Percentiles rank a stretch among this genome's conserved stretches.
Evolutionary conservation across 768 basidiomycete genomes (phyloP).

Genomic region (Pleurotus tuber-regium): DNA sequence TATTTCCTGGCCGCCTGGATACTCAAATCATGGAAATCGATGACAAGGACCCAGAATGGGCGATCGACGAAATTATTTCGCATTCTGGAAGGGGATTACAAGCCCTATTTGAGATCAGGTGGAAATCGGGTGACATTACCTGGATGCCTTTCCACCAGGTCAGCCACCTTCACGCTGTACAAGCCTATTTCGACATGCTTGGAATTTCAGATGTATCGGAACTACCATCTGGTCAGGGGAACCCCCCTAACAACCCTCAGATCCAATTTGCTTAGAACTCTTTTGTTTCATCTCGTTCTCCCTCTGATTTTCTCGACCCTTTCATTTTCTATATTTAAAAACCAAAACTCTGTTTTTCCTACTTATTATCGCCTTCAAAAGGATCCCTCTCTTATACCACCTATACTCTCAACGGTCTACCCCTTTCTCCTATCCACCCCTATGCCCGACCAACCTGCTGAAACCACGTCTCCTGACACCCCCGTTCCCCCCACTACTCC

Average conservation of each 20-base stretch:
- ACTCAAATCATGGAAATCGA: conserved; percentile 16
- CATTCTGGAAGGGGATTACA: conserved; percentile 19
- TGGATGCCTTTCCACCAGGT: conserved; percentile 30
- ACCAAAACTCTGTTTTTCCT: too few species aligned
- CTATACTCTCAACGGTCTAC: background rate
- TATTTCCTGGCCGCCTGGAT: conserved; percentile 31
- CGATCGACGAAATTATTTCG: conserved; percentile 20
- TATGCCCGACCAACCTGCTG: background rate
- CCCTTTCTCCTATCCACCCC: background rate
- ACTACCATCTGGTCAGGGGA: background rate
- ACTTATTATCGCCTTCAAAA: background rate
- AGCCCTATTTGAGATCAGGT: conserved; percentile 23
- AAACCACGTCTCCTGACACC: too few species aligned
- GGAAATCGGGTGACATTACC: conserved; percentile 28
- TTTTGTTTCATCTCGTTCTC: background rate
- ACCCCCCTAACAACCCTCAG: background rate
- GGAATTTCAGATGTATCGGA: conserved; percentile 17
- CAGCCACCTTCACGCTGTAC: conserved; percentile 18
- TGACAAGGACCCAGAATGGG: conserved; percentile 22
- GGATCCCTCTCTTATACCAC: background rate
- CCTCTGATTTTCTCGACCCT: background rate
- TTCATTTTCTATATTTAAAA: too few species aligned
- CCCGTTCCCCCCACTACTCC: too few species aligned
- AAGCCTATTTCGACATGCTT: conserved; percentile 26
- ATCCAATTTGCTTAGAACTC: background rate